These are phyloP conservation scores for Yarrowia sp. DNA, from an alignment of 805 yeast species.

Conservation along the genomic window DNA sequence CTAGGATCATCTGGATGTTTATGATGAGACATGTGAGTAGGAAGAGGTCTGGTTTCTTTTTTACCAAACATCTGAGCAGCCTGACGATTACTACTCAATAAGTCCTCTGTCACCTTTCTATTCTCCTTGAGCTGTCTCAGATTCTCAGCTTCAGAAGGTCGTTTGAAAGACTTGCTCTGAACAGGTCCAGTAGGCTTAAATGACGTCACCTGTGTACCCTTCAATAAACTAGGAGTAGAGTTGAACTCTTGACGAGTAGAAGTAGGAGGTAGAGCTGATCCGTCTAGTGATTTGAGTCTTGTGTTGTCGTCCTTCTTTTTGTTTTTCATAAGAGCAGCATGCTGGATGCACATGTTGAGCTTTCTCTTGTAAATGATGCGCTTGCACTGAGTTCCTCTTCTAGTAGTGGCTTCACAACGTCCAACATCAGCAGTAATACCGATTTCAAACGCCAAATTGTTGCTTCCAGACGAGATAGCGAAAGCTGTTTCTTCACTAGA, in stretches of 20 bases:
- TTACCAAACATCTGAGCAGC: neutral
- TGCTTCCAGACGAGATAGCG: neutral
- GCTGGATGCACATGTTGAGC: constrained; percentile 1
- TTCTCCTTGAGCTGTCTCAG: neutral
- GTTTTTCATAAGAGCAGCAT: neutral
- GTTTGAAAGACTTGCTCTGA: neutral
- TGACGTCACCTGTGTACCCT: neutral
- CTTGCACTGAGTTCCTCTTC: neutral
- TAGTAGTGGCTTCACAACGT: neutral
- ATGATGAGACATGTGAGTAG: neutral
- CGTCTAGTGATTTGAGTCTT: neutral
- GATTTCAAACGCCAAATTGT: constrained; percentile 3
- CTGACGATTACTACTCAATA: neutral
- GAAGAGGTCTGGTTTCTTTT: neutral
- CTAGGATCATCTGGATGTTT: neutral
- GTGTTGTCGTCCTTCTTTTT: neutral
- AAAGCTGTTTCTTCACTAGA: neutral
- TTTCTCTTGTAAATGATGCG: neutral
- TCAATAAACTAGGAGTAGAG: neutral
- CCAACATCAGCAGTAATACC: neutral
- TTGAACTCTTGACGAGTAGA: constrained; percentile 4
- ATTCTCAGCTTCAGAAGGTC: neutral
- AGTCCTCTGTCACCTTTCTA: neutral
- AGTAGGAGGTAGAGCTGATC: neutral
- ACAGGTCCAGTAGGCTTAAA: neutral